Evolutionary conservation across 371 early-diverging fungal genomes (phyloP).

Genomic region (Massospora cicadina): DNA sequence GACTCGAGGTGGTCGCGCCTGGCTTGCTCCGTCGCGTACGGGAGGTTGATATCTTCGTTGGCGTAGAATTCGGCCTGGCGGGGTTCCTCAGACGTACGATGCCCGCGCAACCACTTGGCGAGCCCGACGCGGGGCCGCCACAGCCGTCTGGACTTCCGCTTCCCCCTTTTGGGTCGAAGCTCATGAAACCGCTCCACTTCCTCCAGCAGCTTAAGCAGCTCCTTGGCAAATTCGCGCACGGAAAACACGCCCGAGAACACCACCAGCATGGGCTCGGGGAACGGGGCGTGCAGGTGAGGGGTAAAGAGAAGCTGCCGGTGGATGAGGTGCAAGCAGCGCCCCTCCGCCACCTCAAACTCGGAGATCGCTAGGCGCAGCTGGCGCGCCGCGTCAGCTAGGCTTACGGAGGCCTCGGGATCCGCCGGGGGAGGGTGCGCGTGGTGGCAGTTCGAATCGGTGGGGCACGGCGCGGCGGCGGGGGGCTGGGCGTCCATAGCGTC

Average conservation of each 20-base stretch:
- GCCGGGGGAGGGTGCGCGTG: background rate
- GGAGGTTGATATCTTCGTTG: background rate
- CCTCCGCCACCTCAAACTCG: slow-evolving; percentile 1
- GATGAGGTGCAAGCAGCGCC: slow-evolving; percentile 5
- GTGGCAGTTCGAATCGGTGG: background rate
- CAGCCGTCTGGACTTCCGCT: background rate
- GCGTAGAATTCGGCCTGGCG: background rate
- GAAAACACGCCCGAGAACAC: slow-evolving; percentile 9
- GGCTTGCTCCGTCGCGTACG: background rate
- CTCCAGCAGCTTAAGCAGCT: background rate
- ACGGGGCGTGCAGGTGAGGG: background rate
- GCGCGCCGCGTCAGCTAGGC: background rate
- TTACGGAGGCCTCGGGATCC: background rate
- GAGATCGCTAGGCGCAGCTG: background rate
- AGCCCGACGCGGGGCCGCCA: background rate
- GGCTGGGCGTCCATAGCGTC: background rate
- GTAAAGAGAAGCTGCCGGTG: slow-evolving; percentile 2
- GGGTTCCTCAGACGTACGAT: background rate
- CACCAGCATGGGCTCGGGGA: slow-evolving; percentile 9
- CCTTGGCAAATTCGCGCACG: slow-evolving; percentile 2
- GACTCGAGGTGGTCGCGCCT: background rate
- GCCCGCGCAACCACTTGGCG: background rate
- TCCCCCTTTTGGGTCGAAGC: background rate
- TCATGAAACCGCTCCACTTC: background rate
- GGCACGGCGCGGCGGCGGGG: background rate